Percentiles rank a stretch among this genome's conserved stretches.
These are phyloP conservation scores for Cephaloascus albidus DNA, from an alignment of 805 yeast genomes.

Conservation along the genomic window DNA sequence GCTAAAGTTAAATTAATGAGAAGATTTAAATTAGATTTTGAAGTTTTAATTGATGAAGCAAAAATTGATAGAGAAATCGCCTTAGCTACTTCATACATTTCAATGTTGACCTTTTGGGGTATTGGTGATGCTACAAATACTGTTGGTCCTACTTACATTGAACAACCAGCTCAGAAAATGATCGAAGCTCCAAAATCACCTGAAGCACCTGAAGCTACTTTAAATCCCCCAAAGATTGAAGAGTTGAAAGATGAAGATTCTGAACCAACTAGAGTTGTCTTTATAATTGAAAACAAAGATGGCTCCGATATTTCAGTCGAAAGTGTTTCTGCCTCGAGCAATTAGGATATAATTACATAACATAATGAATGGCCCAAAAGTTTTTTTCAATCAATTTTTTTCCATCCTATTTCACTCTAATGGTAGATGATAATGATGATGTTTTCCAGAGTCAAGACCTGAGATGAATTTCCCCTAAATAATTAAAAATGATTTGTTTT, in stretches of 20 bases:
- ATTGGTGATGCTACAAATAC: slow-evolving; percentile 43
- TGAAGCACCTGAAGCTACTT: not conserved
- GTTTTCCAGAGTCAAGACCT: no score
- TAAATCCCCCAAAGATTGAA: not conserved
- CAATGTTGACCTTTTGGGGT: slow-evolving; percentile 66
- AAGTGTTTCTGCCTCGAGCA: not conserved
- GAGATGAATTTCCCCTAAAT: no score
- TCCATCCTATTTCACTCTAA: no score
- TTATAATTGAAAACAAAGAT: slow-evolving; percentile 3
- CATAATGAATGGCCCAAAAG: no score
- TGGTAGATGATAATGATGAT: no score
- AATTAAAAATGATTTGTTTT: no score
- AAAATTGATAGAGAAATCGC: slow-evolving; percentile 42
- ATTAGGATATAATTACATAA: no score
- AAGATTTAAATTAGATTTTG: slow-evolving; percentile 52
- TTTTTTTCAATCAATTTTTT: no score
- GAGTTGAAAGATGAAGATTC: slow-evolving; percentile 14
- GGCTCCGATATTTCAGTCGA: slow-evolving; percentile 4
- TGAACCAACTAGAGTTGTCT: slow-evolving; percentile 8
- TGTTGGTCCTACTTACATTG: slow-evolving; percentile 37
- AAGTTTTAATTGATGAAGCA: slow-evolving; percentile 38
- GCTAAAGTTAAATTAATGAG: slow-evolving; percentile 50
- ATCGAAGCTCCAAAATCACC: no score
- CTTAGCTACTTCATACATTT: slow-evolving; percentile 49
- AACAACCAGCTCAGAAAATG: slow-evolving; percentile 2